phyloP scores from a whole-genome alignment of 441 rosid genomes.

The Brassica hybrid region DNA sequence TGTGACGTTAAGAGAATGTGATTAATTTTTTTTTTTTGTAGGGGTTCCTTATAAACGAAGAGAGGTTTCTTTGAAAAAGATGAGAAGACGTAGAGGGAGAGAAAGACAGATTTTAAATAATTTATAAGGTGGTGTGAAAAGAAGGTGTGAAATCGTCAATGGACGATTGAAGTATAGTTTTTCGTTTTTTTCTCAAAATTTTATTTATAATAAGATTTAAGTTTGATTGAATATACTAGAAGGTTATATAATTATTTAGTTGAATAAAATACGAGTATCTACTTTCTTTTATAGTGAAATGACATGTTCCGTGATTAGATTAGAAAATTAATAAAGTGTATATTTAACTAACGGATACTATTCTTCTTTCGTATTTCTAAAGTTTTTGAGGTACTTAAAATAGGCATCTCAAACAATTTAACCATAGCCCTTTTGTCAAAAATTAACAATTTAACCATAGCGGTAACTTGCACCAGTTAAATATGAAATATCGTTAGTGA shows the following conservation, averaged over 20 bases:
- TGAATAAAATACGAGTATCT: slow-evolving; percentile 25
- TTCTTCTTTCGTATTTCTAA: slow-evolving; percentile 11
- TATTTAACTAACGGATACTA: slow-evolving; percentile 15
- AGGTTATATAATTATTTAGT: slow-evolving; percentile 13
- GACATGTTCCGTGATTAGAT: slow-evolving; percentile 29
- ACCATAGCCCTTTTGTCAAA: background rate
- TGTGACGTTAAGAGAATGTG: slow-evolving; percentile 35
- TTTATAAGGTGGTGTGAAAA: slow-evolving; percentile 43
- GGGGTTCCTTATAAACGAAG: slow-evolving; percentile 33
- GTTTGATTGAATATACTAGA: slow-evolving; percentile 20
- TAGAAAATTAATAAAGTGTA: background rate
- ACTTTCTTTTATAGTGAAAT: slow-evolving; percentile 24
- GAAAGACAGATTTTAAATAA: slow-evolving; percentile 28
- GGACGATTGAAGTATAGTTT: slow-evolving; percentile 30
- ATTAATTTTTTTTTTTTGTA: background rate
- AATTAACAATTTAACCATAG: background rate
- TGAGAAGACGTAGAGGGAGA: slow-evolving; percentile 30
- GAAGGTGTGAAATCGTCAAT: slow-evolving; percentile 62
- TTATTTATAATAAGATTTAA: background rate
- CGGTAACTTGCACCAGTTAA: background rate
- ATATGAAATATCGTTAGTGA: background rate
- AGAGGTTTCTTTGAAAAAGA: slow-evolving; percentile 28
- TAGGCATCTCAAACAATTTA: slow-evolving; percentile 1
- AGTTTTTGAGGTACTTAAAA: slow-evolving; percentile 14
- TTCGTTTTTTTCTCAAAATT: slow-evolving; percentile 23